Base-by-base conservation (phyloP, 2,329 filamentous ascomycete species). In the Cryphonectria naterciae region DNA sequence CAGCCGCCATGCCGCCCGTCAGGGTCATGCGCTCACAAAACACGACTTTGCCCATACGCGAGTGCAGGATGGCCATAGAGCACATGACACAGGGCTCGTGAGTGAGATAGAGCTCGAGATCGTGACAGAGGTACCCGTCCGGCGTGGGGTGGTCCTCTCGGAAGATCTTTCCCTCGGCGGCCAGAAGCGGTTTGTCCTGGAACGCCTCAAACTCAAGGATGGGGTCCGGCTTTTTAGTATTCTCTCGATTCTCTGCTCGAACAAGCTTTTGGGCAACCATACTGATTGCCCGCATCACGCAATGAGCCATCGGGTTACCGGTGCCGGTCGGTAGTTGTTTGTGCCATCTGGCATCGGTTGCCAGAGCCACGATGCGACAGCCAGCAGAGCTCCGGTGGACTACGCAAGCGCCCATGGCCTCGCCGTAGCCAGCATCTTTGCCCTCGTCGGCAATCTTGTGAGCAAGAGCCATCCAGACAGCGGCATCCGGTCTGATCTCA, bases 11-110 rank as follows among this genome's bases (percentile, higher is more conserved):
- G 60, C 93, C 95, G 65, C 95, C 95, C 17, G 93, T 97, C 74
- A 89, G 83, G 63, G 88, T 87, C 92, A 97, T 96, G 69, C 93
- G 88, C 73, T 90, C 86, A 74, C 89, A 89, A 81, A 97, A 97
- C 54, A 97, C 87, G 67, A 95, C 92, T 68, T 92, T 91, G 61
- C 93, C 91, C 86, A 99, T 97, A 66, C 96, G 89, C 11, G 95
- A 98, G 79, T 98, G 95, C 32, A 98, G 86, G 75, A 98, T 92
- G 1, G 93, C 96, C 96, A 98, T 98, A 49, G 93, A 94, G 82
- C 96, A 99, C 88, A 97, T 97, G 72, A 97, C 88, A 79, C 96
- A 99, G 6, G 96, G 96, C 82, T 99, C 96, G 78, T 98, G 95
- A 2, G 95, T 97, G 72, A 97, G 86, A 82, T 98, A 98, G 70